Conservation (phyloP, 768 basidiomycete species). For the Mycena sanguinolenta region DNA sequence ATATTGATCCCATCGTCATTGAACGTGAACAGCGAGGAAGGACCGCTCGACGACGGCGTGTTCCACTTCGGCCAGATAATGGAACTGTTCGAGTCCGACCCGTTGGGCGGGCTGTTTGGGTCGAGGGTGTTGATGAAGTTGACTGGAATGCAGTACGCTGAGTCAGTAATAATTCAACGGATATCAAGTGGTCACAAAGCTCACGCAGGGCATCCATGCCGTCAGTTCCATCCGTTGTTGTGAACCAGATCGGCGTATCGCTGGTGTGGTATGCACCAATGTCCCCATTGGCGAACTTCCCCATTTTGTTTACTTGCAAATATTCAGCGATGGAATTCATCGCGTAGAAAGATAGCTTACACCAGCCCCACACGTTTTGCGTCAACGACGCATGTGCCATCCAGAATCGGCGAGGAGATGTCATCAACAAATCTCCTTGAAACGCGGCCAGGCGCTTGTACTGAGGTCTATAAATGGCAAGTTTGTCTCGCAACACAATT, state of each 20-base stretch:
- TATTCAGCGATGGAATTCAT: neutral
- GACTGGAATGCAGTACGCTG: neutral
- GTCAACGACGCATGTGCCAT: constrained; percentile 46
- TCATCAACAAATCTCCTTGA: constrained; percentile 53
- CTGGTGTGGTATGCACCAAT: neutral
- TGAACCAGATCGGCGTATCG: neutral
- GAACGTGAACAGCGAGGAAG: too few relatives aligned
- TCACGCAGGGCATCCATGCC: neutral
- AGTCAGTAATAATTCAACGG: neutral
- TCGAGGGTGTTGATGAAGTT: neutral
- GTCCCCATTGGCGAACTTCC: neutral
- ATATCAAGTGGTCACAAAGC: neutral
- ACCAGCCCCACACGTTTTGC: constrained; percentile 49
- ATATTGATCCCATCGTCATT: too few relatives aligned
- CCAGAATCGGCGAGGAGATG: constrained; percentile 52
- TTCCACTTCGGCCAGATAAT: too few relatives aligned
- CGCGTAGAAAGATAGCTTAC: constrained; percentile 40
- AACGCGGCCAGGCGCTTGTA: too few relatives aligned
- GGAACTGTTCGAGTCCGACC: too few relatives aligned
- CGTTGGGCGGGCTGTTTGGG: neutral
- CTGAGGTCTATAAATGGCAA: constrained; percentile 46
- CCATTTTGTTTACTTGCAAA: neutral
- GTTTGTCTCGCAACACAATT: neutral
- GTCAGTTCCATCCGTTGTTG: neutral
- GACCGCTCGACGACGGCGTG: too few relatives aligned